A percentile compares a stretch with the other conserved stretches of the same genome.
Evolutionary conservation across 1,284 basidiomycete genomes (phyloP).

Genomic region (Microbotryomycetes sp.): DNA sequence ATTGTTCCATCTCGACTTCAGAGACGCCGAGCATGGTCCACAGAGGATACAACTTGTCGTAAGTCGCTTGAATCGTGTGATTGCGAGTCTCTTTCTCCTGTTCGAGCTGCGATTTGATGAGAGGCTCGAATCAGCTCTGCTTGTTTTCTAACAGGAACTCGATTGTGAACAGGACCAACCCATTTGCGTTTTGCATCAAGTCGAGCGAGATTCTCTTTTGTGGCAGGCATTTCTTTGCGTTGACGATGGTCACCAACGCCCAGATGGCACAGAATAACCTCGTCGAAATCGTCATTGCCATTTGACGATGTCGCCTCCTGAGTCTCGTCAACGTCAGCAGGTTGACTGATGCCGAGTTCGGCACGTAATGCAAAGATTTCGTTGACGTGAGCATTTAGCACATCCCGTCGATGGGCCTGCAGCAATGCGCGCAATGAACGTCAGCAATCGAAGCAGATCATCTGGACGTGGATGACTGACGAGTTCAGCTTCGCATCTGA

Average conservation of each 20-base stretch:
- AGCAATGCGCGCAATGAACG: slow-evolving; percentile 14
- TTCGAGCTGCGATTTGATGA: slow-evolving; percentile 46
- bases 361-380: slow-evolving; percentile 72
- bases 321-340: neutral
- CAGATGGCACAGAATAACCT: slow-evolving; percentile 24
- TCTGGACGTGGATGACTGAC: slow-evolving; percentile 47
- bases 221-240: slow-evolving; percentile 45
- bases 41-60: slow-evolving; percentile 72
- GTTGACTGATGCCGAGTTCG: slow-evolving; percentile 63
- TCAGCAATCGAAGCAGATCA: slow-evolving; percentile 1
- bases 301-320: neutral
- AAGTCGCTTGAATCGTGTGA: slow-evolving; percentile 71
- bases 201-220: slow-evolving; percentile 49
- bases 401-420: slow-evolving; percentile 59
- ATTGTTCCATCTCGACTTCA: slow-evolving; percentile 67
- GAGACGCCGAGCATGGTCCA: slow-evolving; percentile 70
- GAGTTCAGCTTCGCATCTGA: slow-evolving; percentile 69
- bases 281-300: slow-evolving; percentile 14
- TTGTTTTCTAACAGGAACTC: neutral
- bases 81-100: slow-evolving; percentile 63
- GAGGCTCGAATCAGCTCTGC: neutral
- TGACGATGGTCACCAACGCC: slow-evolving; percentile 46
- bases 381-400: slow-evolving; percentile 57
- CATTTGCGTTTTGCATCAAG: slow-evolving; percentile 62
- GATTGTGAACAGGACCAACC: slow-evolving; percentile 33